Evolutionary conservation across 2,329 filamentous ascomycete genomes (phyloP).

Genomic region (Arthrinium phaeospermum): DNA sequence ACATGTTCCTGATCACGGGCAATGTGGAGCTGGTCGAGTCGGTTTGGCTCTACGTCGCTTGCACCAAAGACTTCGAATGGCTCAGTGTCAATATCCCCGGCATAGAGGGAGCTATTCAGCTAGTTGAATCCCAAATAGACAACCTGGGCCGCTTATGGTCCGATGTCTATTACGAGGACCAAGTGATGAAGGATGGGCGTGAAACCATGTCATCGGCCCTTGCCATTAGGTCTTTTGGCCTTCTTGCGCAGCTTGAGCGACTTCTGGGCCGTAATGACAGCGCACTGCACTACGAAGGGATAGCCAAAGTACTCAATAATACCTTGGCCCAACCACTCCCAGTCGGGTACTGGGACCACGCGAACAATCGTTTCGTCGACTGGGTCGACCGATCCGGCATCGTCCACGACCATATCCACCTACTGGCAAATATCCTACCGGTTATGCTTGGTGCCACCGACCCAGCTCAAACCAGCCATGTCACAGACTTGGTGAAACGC

Average conservation of each 20-base stretch:
- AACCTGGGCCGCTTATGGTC: slow-evolving; percentile 23
- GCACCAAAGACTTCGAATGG: slow-evolving; percentile 24
- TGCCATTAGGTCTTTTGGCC: slow-evolving; percentile 22
- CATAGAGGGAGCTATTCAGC: slow-evolving; percentile 21
- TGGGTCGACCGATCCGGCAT: slow-evolving; percentile 25
- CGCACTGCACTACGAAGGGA: slow-evolving; percentile 11
- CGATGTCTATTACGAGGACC: slow-evolving; percentile 27
- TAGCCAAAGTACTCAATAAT: slow-evolving; percentile 1
- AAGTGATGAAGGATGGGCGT: slow-evolving; percentile 27
- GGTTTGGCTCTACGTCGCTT: slow-evolving; percentile 23
- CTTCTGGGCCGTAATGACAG: slow-evolving; percentile 12
- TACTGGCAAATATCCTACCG: slow-evolving; percentile 26
- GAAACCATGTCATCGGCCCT: slow-evolving; percentile 25
- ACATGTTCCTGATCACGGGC: slow-evolving; percentile 26
- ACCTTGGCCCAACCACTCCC: slow-evolving; percentile 22
- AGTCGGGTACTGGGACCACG: slow-evolving; percentile 23
- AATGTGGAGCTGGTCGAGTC: slow-evolving; percentile 26
- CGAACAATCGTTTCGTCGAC: slow-evolving; percentile 22
- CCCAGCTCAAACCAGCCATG: slow-evolving; percentile 8
- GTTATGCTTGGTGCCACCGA: slow-evolving; percentile 21
- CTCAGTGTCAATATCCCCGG: slow-evolving; percentile 19
- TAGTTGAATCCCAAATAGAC: slow-evolving; percentile 22
- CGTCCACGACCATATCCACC: slow-evolving; percentile 26
- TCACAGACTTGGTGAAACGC: slow-evolving; percentile 16
- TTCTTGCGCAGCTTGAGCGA: slow-evolving; percentile 23